Percentiles rank a stretch among this genome's conserved stretches.
phyloP scores from a whole-genome alignment of 2,329 filamentous ascomycete species.

The Pezicula neosporulosa region DNA sequence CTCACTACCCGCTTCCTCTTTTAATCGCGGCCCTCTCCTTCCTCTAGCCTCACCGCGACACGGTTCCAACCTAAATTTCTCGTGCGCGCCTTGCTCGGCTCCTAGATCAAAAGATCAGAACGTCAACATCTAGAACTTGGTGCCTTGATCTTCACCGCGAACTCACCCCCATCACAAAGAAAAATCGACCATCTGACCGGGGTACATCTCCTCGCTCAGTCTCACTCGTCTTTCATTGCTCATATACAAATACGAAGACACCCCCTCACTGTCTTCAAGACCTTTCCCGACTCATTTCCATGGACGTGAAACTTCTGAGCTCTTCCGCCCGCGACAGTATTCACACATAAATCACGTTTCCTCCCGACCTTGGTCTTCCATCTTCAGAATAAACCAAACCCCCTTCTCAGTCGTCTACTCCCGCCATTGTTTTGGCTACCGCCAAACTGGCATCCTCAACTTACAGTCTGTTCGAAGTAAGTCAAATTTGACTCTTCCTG shows the following conservation, averaged over 20 bases:
- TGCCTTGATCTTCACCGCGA: too few relatives aligned
- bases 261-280: background rate
- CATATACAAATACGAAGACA: background rate
- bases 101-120: background rate
- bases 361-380: background rate
- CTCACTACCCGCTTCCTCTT: background rate
- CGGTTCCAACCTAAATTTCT: slow-evolving; percentile 5
- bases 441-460: slow-evolving; percentile 31
- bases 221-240: background rate
- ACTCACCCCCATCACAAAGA: background rate
- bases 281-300: slow-evolving; percentile 6
- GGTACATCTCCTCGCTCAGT: background rate
- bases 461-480: slow-evolving; percentile 28
- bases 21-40: background rate
- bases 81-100: background rate
- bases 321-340: background rate
- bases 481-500: slow-evolving; percentile 7
- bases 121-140: too few relatives aligned
- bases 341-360: background rate
- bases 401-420: background rate
- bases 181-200: background rate
- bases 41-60: background rate
- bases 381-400: background rate
- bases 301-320: slow-evolving; percentile 5
- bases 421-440: slow-evolving; percentile 14